Percentiles rank a stretch among this genome's conserved stretches.
Evolutionary conservation across 2,329 filamentous ascomycete genomes (phyloP).

Genomic region (Triangularia verruculosa): DNA sequence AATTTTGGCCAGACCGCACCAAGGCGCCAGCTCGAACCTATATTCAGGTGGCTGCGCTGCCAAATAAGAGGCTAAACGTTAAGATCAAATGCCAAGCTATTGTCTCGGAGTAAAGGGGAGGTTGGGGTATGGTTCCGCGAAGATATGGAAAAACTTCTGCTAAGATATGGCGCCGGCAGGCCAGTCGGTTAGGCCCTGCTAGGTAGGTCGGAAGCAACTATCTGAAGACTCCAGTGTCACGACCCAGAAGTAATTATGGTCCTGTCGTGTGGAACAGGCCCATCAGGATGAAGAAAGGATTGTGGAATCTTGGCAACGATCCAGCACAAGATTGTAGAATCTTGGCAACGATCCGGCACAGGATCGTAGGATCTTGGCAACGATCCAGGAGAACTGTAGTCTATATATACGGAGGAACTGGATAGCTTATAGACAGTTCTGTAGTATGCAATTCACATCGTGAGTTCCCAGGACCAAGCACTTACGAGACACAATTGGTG

Average conservation of each 20-base stretch:
- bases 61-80: conserved; percentile 33
- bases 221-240: not conserved
- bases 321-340: not conserved
- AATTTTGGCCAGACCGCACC: conserved; percentile 33
- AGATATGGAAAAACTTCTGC: not conserved
- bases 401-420: too few relatives aligned
- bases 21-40: conserved; percentile 34
- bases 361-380: not conserved
- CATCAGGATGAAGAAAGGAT: not conserved
- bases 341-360: not conserved
- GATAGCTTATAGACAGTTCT: too few relatives aligned
- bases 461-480: too few relatives aligned
- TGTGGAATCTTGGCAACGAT: not conserved
- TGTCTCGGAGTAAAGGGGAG: not conserved
- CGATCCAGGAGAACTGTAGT: too few relatives aligned
- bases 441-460: too few relatives aligned
- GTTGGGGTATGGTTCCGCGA: not conserved
- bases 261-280: not conserved
- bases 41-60: conserved; percentile 34
- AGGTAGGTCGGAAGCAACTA: too few relatives aligned
- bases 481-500: too few relatives aligned
- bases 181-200: too few relatives aligned
- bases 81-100: conserved; percentile 35
- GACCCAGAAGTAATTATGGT: not conserved
- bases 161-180: too few relatives aligned